Evolutionary conservation across 768 basidiomycete genomes (phyloP), one percentile per base, ranked within the genome.

Genomic region (Tulasnella sp.): DNA sequence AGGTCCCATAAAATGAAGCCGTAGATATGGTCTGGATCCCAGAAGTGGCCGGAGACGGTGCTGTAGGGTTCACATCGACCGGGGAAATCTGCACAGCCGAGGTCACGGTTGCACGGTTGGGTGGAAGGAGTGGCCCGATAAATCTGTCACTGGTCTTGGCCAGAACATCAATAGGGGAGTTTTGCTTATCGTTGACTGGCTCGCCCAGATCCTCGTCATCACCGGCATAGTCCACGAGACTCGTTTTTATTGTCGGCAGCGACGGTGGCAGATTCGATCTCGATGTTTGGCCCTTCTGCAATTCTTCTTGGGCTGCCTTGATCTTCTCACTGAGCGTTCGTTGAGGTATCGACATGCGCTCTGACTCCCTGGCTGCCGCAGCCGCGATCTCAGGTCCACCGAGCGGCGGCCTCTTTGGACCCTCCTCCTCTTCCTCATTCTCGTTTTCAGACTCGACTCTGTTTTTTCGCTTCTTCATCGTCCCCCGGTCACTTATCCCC

Each of bases 181-280:
- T 26, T n/a, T 4, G n/a, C 4, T 30, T 4, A 4, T 27, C 48
- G 13, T 59, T 30, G 48, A 59, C 47, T 13, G 29, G 32, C 30
- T 53, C 58, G 5, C 58, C 58, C 17, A 50, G 23, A 21, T 59
- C 58, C 34, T 49, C 50, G 32, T 59, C 58, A 13, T 59, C 32
- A 4, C 21, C 58, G 19, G 56, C 23, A 47, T 58, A 26, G 43
- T 8, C 13, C 21, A 47, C 56, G 7, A 47, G 38, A 17, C 19
- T n/a, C 5, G 48, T 3, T 3, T 21, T 23, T 13, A 17, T 4
- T 27, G 23, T 42, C 7, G 56, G 17, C n/a, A 15, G 19, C 17
- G 34, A 9, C 27, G 50, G 30, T n/a, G 34, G 19, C n/a, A 30
- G 45, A 17, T 29, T 30, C 17, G 50, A 45, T 4, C 26, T 51